Conservation (phyloP, 176 grass and related monocot genomes). For the Avena sativa region DNA sequence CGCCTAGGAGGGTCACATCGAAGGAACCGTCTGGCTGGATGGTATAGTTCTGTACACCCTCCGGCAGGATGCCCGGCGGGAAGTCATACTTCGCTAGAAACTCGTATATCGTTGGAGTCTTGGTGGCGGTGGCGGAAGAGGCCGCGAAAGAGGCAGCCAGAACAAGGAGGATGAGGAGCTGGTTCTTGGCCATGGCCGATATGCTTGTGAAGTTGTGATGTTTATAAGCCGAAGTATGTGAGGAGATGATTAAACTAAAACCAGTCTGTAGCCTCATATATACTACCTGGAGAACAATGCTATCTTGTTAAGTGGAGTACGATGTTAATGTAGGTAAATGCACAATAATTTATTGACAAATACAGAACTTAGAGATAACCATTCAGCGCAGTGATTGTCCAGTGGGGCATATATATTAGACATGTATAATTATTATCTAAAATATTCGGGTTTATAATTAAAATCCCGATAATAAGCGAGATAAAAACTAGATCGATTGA, state of each 20-base stretch:
- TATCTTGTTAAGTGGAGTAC: not conserved
- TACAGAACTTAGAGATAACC: not conserved
- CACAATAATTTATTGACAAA: not conserved
- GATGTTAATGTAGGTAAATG: not conserved
- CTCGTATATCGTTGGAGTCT: conserved; percentile 41
- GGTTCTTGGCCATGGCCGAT: not conserved
- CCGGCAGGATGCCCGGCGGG: not conserved
- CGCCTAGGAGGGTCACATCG: not conserved
- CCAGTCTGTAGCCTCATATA: not conserved
- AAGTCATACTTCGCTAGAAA: conserved; percentile 56
- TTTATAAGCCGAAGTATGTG: not conserved
- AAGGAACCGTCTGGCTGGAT: not conserved
- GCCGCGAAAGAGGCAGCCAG: not conserved
- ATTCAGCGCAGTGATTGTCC: not conserved
- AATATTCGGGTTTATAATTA: not conserved
- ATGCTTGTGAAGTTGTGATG: not conserved
- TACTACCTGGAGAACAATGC: not conserved
- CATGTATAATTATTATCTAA: conserved; percentile 3
- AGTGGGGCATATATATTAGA: not conserved
- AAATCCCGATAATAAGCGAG: too few species aligned
- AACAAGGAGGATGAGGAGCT: not conserved
- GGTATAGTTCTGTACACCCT: conserved; percentile 37
- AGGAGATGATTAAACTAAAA: not conserved
- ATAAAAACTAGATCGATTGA: not conserved
- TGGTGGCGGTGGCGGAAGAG: not conserved